Evolutionary conservation across 1,284 basidiomycete genomes (phyloP).

Genomic region (Schizopora paradoxa): DNA sequence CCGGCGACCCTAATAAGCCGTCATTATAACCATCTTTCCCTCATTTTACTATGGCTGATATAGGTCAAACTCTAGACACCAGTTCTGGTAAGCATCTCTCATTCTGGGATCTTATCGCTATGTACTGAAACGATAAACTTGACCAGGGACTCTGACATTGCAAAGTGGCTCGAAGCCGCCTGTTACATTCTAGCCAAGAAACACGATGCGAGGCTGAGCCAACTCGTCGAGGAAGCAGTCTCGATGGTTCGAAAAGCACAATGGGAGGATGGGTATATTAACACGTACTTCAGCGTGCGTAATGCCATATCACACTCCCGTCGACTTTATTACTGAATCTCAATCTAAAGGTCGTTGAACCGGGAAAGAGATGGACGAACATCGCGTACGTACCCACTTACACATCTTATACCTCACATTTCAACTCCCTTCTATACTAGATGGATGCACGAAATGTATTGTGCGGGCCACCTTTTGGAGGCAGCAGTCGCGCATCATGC

Average conservation of each 20-base stretch:
- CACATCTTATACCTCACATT: background rate
- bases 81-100: constrained; percentile 18
- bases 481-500: constrained; percentile 22
- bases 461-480: constrained; percentile 23
- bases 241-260: constrained; percentile 22
- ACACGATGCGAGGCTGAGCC: constrained; percentile 12
- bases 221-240: constrained; percentile 22
- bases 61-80: constrained; percentile 18
- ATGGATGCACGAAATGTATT: constrained; percentile 24
- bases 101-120: background rate
- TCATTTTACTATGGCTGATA: too few species aligned
- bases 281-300: constrained; percentile 23
- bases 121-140: background rate
- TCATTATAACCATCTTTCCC: constrained; percentile 3
- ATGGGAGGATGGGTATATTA: constrained; percentile 23
- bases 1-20: constrained; percentile 23
- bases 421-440: constrained; percentile 8
- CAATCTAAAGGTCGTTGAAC: constrained; percentile 21
- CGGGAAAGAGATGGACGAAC: constrained; percentile 22
- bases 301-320: background rate
- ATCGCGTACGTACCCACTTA: constrained; percentile 21
- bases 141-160: constrained; percentile 23
- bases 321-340: background rate
- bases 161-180: constrained; percentile 24
- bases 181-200: constrained; percentile 18